A percentile compares a stretch with the other conserved stretches of the same genome.
phyloP scores from a whole-genome alignment of 2,329 filamentous ascomycete species.

The Monosporascus cannonballus region DNA sequence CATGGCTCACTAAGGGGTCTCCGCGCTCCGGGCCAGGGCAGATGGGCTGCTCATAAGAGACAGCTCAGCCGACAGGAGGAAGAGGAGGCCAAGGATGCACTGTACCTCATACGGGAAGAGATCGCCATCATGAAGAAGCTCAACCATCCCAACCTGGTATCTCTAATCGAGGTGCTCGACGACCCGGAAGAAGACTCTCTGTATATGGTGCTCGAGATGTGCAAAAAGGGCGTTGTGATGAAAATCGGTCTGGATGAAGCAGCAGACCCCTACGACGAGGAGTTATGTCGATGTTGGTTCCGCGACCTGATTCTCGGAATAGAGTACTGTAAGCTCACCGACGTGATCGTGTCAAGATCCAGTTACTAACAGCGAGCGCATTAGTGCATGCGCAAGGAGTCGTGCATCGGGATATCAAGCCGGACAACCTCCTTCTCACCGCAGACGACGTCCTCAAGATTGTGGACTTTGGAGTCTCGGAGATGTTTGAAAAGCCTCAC shows the following conservation, averaged over 20 bases:
- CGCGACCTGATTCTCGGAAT: constrained; percentile 91
- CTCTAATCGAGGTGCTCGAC: constrained; percentile 88
- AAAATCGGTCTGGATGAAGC: constrained; percentile 82
- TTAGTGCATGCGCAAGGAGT: constrained; percentile 88
- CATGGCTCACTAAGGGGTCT: constrained; percentile 36
- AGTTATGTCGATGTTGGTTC: constrained; percentile 85
- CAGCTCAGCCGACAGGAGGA: constrained; percentile 36
- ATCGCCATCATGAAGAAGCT: constrained; percentile 99
- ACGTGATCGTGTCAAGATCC: neutral
- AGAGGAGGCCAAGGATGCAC: constrained; percentile 60
- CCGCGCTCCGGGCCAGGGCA: constrained; percentile 21
- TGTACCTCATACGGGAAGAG: constrained; percentile 89
- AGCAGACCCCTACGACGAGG: constrained; percentile 75
- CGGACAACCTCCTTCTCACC: constrained; percentile 88
- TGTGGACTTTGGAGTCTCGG: constrained; percentile 97
- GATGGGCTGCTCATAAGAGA: constrained; percentile 20
- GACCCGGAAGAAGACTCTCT: constrained; percentile 93
- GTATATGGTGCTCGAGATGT: constrained; percentile 99
- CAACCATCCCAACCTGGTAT: constrained; percentile 89
- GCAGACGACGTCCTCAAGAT: constrained; percentile 92
- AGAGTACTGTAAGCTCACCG: constrained; percentile 66
- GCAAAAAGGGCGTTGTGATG: constrained; percentile 96
- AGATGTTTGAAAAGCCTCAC: constrained; percentile 86
- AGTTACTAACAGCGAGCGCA: no score
- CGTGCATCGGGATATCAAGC: constrained; percentile 95